These are phyloP conservation scores for Sanghuangporus baumii DNA, from an alignment of 1,284 basidiomycete species.

Conservation along the genomic window DNA sequence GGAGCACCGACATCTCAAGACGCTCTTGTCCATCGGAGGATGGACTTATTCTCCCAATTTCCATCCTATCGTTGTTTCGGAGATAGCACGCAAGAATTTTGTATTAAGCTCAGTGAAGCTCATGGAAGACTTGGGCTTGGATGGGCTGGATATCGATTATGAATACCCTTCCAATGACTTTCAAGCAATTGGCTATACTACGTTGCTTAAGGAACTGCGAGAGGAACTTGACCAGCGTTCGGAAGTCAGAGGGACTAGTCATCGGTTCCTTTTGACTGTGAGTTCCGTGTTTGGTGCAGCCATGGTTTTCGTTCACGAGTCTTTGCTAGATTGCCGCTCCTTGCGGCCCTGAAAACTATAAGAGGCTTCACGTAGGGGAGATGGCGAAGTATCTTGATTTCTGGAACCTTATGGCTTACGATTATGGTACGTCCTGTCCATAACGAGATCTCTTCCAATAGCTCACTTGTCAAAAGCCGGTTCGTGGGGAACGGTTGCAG, in stretches of 20 bases:
- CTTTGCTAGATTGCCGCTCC: conserved; percentile 77
- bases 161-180: conserved; percentile 73
- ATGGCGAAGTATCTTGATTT: conserved; percentile 91
- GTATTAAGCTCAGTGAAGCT: conserved; percentile 74
- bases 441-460: neutral
- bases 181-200: conserved; percentile 70
- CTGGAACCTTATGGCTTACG: conserved; percentile 97
- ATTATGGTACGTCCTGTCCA: conserved; percentile 53
- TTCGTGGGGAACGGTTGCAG: conserved; percentile 74
- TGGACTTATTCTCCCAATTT: conserved; percentile 85
- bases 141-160: conserved; percentile 79
- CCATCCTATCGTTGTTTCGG: conserved; percentile 68
- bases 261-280: conserved; percentile 73
- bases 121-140: conserved; percentile 75
- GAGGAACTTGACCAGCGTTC: conserved; percentile 65
- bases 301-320: neutral
- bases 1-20: conserved; percentile 77
- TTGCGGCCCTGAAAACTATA: conserved; percentile 85
- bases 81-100: conserved; percentile 64
- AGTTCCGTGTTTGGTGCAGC: conserved; percentile 23
- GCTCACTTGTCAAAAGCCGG: conserved; percentile 46
- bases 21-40: conserved; percentile 84
- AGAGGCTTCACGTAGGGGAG: conserved; percentile 68
- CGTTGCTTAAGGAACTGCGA: conserved; percentile 66
- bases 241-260: conserved; percentile 47